These are phyloP conservation scores for Ophiocordyceps camponoti-leonardi DNA, from an alignment of 2,329 filamentous ascomycete species.

Conservation along the genomic window DNA sequence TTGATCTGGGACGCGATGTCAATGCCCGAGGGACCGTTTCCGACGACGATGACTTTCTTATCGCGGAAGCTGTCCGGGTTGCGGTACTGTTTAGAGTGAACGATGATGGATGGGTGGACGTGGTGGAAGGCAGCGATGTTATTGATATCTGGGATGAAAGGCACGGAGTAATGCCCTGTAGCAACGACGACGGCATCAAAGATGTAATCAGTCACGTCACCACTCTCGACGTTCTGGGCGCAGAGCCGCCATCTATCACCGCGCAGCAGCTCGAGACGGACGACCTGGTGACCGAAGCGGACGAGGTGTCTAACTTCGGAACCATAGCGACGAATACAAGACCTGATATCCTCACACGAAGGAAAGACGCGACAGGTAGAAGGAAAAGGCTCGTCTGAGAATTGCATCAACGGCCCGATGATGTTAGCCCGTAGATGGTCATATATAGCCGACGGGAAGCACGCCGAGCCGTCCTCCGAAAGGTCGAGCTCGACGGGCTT, in stretches of 20 bases:
- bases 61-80: constrained; percentile 40
- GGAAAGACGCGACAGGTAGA: constrained; percentile 56
- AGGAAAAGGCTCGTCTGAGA: constrained; percentile 52
- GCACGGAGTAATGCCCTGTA: constrained; percentile 57
- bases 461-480: constrained; percentile 27
- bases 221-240: constrained; percentile 30
- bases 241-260: constrained; percentile 44
- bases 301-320: constrained; percentile 50
- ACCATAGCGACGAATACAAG: constrained; percentile 60
- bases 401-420: constrained; percentile 64
- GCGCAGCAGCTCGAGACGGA: constrained; percentile 27
- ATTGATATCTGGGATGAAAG: constrained; percentile 45
- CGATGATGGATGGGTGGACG: constrained; percentile 41
- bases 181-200: constrained; percentile 67
- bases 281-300: constrained; percentile 52
- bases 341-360: constrained; percentile 47
- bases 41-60: constrained; percentile 69
- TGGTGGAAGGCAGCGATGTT: constrained; percentile 42
- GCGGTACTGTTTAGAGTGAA: constrained; percentile 70
- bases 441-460: constrained; percentile 73
- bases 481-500: constrained; percentile 29
- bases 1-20: constrained; percentile 71
- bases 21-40: constrained; percentile 67
- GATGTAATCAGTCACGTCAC: constrained; percentile 18
- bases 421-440: constrained; percentile 75